These are phyloP conservation scores for Ceratobasidium sp. DNA, from an alignment of 1,284 basidiomycete genomes.

Conservation along the genomic window DNA sequence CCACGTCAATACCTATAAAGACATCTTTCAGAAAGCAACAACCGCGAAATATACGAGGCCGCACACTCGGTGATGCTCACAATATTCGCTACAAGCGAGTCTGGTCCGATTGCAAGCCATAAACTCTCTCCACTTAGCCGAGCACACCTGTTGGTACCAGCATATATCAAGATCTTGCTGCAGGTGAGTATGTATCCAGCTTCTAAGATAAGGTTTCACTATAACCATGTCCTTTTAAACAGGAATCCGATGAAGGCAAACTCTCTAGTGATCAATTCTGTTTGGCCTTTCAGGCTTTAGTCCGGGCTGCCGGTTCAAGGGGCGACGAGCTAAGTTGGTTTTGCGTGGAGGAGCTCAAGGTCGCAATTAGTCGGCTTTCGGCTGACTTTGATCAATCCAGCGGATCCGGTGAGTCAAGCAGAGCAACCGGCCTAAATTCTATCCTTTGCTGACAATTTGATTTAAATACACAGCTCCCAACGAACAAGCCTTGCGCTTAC, in stretches of 20 bases:
- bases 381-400: too few species aligned
- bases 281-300: slow-evolving; percentile 47
- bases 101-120: not conserved
- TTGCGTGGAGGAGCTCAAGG: slow-evolving; percentile 47
- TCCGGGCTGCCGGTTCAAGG: slow-evolving; percentile 36
- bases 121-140: not conserved
- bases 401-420: not conserved
- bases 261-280: slow-evolving; percentile 48
- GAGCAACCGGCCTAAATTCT: not conserved
- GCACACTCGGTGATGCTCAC: slow-evolving; percentile 50
- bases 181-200: slow-evolving; percentile 28
- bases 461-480: not conserved
- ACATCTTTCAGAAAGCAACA: slow-evolving; percentile 33
- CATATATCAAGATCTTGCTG: slow-evolving; percentile 47
- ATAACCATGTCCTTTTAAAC: not conserved
- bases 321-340: slow-evolving; percentile 44
- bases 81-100: slow-evolving; percentile 46
- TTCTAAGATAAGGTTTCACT: not conserved
- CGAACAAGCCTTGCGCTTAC: slow-evolving; percentile 34
- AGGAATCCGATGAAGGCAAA: slow-evolving; percentile 46
- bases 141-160: slow-evolving; percentile 43
- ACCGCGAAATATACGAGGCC: slow-evolving; percentile 49
- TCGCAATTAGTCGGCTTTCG: slow-evolving; percentile 29
- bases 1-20: slow-evolving; percentile 13
- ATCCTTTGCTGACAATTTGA: not conserved